Conservation (phyloP, 768 basidiomycete species). For the Russula abietina region DNA sequence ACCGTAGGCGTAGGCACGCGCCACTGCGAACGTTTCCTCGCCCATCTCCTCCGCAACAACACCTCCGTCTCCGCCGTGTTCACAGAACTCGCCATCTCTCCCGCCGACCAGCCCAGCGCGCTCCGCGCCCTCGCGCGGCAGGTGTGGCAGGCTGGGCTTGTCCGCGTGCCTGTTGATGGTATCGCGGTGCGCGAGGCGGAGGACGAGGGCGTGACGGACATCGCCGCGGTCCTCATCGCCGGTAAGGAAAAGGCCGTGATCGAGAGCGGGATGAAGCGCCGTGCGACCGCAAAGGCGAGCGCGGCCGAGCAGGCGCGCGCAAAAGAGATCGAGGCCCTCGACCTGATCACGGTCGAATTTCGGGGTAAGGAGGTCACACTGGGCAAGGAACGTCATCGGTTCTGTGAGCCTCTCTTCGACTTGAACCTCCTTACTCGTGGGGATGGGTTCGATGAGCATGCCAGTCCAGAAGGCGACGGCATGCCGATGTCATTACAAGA, state of each 20-base stretch:
- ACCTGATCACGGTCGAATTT: constrained; percentile 74
- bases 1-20: constrained; percentile 59
- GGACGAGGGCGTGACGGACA: constrained; percentile 84
- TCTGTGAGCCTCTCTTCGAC: constrained; percentile 88
- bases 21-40: constrained; percentile 73
- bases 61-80: constrained; percentile 54
- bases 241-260: constrained; percentile 90
- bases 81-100: constrained; percentile 42
- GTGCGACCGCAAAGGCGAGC: constrained; percentile 60
- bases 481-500: constrained; percentile 51
- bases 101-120: constrained; percentile 32
- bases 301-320: constrained; percentile 79
- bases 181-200: constrained; percentile 43
- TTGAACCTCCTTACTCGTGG: constrained; percentile 45
- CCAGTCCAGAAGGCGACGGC: constrained; percentile 27
- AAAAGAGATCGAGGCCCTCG: constrained; percentile 75
- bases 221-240: constrained; percentile 83
- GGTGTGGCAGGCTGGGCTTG: constrained; percentile 57
- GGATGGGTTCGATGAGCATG: constrained; percentile 13
- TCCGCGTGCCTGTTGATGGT: constrained; percentile 70
- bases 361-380: constrained; percentile 64
- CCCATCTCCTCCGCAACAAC: constrained; percentile 64
- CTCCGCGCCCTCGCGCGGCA: constrained; percentile 61
- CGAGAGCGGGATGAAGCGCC: constrained; percentile 77
- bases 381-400: constrained; percentile 83